Percentiles rank a stretch among this genome's conserved stretches.
Conservation (phyloP, 495 filamentous ascomycete genomes). For the Evansstolkia leycettana region DNA sequence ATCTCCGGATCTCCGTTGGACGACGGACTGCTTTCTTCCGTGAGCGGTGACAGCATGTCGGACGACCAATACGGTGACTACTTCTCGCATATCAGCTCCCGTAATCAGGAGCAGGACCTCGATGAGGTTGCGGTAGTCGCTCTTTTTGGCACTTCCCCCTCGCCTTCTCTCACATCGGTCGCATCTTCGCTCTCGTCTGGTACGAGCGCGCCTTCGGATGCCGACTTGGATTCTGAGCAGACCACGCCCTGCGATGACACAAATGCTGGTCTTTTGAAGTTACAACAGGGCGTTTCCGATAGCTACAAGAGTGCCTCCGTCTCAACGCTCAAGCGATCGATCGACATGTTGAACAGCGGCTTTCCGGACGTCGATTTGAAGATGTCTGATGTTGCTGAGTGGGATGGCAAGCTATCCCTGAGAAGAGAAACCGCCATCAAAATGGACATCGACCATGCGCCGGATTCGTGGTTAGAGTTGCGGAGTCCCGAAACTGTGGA, state of each 20-base stretch:
- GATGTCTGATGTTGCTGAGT: slow-evolving; percentile 33
- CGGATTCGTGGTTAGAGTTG: slow-evolving; percentile 47
- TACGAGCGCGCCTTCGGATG: slow-evolving; percentile 27
- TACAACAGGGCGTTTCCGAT: slow-evolving; percentile 6
- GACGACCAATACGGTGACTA: slow-evolving; percentile 29
- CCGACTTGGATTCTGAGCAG: slow-evolving; percentile 16
- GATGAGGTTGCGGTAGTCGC: slow-evolving; percentile 26
- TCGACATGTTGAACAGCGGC: slow-evolving; percentile 33
- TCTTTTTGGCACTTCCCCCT: slow-evolving; percentile 33
- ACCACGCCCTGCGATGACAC: background rate
- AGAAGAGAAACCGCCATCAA: slow-evolving; percentile 34
- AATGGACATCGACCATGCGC: slow-evolving; percentile 18
- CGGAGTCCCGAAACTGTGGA: slow-evolving; percentile 80
- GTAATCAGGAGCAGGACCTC: slow-evolving; percentile 14
- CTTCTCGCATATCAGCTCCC: slow-evolving; percentile 23
- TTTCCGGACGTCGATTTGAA: slow-evolving; percentile 33
- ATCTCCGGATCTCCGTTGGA: slow-evolving; percentile 23
- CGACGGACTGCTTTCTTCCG: slow-evolving; percentile 21
- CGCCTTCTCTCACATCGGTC: slow-evolving; percentile 33
- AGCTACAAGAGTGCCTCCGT: slow-evolving; percentile 19
- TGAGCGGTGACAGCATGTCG: slow-evolving; percentile 22
- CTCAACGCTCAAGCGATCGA: slow-evolving; percentile 29
- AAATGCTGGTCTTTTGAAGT: background rate
- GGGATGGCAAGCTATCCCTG: slow-evolving; percentile 26
- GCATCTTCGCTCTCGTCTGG: slow-evolving; percentile 38